Evolutionary conservation across 495 filamentous ascomycete genomes (phyloP), one percentile per base, ranked within the genome.

Genomic region (Aspergillus wentii): DNA sequence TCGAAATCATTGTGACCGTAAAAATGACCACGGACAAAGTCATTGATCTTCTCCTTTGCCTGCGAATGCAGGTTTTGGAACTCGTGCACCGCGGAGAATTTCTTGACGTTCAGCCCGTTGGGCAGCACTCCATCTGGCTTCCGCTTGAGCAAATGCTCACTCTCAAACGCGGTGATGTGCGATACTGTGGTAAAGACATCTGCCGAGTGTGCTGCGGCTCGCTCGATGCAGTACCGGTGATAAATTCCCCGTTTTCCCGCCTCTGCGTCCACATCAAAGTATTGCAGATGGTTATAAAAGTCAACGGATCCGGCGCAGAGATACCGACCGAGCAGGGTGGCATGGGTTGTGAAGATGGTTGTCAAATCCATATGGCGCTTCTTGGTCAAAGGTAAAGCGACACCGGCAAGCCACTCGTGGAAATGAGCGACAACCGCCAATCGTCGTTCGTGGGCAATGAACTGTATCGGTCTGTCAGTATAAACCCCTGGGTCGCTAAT

Each of bases 181-280:
- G 90, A 95, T 30, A 98, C 92, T 1, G 92, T 98, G 26, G 92
- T 98, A 64, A 98, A 98, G 51, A 98, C 92, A 61, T 98, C 92
- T 32, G 85, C 82, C 5, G 86, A 74, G 52, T 98, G 92, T 6
- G 92, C 80, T 13, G 92, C 86, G 10, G 85, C 91, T 33, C 92
- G 82, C 64, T 98, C 92, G 54, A 98, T 94, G 68, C 92, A 98
- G 70, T 97, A 98, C 18, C 92, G 76, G 67, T 98, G 92, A 67
- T 98, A 98, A 59, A 98, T 98, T 26, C 92, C 92, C 44, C 92
- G 86, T 71, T 95, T 96, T 22, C 92, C 92, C 25, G 92, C 92
- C 59, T 98, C 94, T 3, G 88, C 82, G 57, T 98, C 92, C 15
- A 95, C 88, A 56, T 98, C 91, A 54, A 98, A 98, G 66, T 82